Evolutionary conservation across 345 rosid genomes (phyloP).

Genomic region (Reutealis trisperma): DNA sequence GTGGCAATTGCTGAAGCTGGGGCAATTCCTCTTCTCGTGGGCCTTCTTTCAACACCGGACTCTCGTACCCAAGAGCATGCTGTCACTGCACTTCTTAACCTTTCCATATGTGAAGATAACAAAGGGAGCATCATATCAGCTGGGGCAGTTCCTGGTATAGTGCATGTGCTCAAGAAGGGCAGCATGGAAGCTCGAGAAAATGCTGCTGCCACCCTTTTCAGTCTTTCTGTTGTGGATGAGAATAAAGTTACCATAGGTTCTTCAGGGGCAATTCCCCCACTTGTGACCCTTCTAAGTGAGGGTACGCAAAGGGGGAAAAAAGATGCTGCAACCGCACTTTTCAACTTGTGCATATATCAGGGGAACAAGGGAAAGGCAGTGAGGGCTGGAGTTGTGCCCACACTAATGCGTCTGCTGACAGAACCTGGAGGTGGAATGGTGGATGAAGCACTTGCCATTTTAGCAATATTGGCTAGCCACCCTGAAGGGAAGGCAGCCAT

Average conservation of each 20-base stretch:
- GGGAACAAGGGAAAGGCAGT: conserved; percentile 98
- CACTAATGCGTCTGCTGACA: conserved; percentile 39
- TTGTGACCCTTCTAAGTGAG: conserved; percentile 75
- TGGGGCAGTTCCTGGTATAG: conserved; percentile 95
- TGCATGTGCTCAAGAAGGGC: conserved; percentile 90
- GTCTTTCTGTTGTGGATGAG: conserved; percentile 92
- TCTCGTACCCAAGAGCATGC: conserved; percentile 94
- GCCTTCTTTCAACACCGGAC: conserved; percentile 80
- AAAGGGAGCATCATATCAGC: conserved; percentile 83
- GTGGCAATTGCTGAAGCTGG: conserved; percentile 99
- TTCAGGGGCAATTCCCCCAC: conserved; percentile 86
- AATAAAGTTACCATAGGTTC: conserved; percentile 87
- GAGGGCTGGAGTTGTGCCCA: conserved; percentile 65
- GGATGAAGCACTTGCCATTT: conserved; percentile 49
- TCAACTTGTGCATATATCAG: conserved; percentile 93
- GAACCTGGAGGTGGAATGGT: conserved; percentile 53
- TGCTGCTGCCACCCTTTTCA: conserved; percentile 97
- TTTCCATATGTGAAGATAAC: conserved; percentile 93
- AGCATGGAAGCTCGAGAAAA: conserved; percentile 99
- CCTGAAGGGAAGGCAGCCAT: conserved; percentile 47
- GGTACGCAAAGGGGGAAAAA: conserved; percentile 97
- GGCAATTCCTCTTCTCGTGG: conserved; percentile 87
- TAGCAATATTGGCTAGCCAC: conserved; percentile 46
- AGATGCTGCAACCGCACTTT: conserved; percentile 98
- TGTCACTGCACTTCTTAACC: conserved; percentile 92